Conservation (phyloP, 1,284 basidiomycete genomes). For the Leccinum glutinopallens region DNA sequence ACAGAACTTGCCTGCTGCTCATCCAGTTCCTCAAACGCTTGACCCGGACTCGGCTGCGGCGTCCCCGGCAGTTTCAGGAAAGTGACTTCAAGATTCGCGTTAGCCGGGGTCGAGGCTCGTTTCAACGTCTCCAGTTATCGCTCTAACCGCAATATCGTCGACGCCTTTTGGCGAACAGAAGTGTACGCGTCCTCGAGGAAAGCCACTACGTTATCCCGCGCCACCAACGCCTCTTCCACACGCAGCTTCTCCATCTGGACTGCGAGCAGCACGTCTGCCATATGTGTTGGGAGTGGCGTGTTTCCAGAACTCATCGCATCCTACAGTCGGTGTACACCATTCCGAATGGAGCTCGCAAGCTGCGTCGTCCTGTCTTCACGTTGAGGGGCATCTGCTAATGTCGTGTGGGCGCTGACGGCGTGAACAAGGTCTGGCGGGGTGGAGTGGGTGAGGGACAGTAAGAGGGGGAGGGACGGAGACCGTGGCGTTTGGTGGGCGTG, state of each 20-base stretch:
- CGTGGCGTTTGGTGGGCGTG: no score
- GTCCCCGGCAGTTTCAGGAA: conserved; percentile 3
- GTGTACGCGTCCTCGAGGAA: conserved; percentile 63
- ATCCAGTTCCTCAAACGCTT: conserved; percentile 1
- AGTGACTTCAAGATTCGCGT: conserved; percentile 11
- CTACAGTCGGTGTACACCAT: background rate
- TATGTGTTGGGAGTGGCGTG: conserved; percentile 8
- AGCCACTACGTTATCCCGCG: conserved; percentile 64
- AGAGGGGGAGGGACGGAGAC: no score
- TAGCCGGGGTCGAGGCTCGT: conserved; percentile 29
- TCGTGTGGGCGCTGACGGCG: no score
- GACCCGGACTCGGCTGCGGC: background rate
- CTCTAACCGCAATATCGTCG: conserved; percentile 51
- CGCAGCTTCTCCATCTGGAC: conserved; percentile 58
- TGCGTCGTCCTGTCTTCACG: no score
- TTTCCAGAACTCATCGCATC: background rate
- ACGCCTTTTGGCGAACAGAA: conserved; percentile 61
- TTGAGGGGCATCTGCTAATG: no score
- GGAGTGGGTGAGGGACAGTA: no score
- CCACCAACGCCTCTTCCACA: conserved; percentile 58
- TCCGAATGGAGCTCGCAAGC: background rate
- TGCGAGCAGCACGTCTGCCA: conserved; percentile 53
- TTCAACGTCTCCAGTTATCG: conserved; percentile 40
- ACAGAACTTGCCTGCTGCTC: conserved; percentile 8
- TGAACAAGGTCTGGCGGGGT: no score